These are phyloP conservation scores for Phytophthora constricta DNA, from an alignment of 352 stramenopile genomes.

Conservation along the genomic window DNA sequence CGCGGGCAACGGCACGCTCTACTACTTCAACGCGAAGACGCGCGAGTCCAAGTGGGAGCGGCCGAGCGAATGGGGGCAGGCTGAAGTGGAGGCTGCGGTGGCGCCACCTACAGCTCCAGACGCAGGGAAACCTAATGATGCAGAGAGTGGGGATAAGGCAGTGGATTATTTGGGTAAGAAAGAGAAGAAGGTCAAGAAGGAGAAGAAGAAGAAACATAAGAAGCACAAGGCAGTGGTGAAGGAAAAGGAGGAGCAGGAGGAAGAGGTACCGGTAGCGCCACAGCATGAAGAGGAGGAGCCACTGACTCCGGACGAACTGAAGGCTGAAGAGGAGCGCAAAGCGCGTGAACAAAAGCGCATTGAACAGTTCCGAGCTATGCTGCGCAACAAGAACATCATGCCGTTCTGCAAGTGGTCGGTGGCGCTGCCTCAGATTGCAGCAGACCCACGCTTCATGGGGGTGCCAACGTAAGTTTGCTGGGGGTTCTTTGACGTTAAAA, in stretches of 20 bases:
- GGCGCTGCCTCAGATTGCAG: conserved; percentile 72
- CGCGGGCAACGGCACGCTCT: conserved; percentile 71
- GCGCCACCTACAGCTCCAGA: conserved; percentile 30
- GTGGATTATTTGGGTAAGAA: conserved; percentile 19
- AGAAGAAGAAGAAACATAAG: conserved; percentile 30
- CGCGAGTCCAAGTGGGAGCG: conserved; percentile 75
- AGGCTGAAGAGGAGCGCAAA: conserved; percentile 34
- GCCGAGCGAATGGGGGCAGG: conserved; percentile 61
- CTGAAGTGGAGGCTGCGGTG: conserved; percentile 18
- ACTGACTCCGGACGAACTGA: conserved; percentile 44
- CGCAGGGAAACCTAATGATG: conserved; percentile 9
- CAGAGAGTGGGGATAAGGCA: neutral
- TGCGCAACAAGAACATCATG: conserved; percentile 88
- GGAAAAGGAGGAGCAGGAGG: conserved; percentile 12
- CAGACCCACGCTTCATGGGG: conserved; percentile 76
- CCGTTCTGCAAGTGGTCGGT: conserved; percentile 86
- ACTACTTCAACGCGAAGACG: conserved; percentile 84
- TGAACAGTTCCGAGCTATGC: conserved; percentile 71
- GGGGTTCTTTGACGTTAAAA: neutral
- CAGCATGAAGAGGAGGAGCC: conserved; percentile 33
- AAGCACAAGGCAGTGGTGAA: conserved; percentile 24
- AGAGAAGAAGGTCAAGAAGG: conserved; percentile 34
- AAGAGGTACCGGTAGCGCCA: neutral
- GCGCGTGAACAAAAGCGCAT: conserved; percentile 55
- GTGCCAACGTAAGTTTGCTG: conserved; percentile 51